These are phyloP conservation scores for Moesziomyces sp. DNA, from an alignment of 1,284 basidiomycete genomes.

Conservation along the genomic window DNA sequence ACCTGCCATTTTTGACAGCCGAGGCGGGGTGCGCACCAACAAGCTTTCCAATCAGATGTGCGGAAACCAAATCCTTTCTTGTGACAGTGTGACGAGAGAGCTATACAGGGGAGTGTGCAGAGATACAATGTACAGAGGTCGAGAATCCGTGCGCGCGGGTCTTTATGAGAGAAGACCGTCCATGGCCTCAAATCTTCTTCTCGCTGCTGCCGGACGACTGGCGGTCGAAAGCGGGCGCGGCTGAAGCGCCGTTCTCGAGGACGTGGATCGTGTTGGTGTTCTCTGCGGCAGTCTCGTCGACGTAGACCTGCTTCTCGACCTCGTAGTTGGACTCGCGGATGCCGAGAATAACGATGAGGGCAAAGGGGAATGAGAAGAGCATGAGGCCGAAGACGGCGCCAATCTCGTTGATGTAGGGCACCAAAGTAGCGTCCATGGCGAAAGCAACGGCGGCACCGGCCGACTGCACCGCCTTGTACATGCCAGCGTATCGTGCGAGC, in stretches of 20 bases:
- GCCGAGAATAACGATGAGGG: slow-evolving; percentile 20
- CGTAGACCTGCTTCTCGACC: slow-evolving; percentile 30
- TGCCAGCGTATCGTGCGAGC: slow-evolving; percentile 52
- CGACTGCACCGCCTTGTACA: slow-evolving; percentile 56
- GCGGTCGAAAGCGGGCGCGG: slow-evolving; percentile 19
- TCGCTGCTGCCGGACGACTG: slow-evolving; percentile 32
- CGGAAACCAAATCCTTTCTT: not conserved
- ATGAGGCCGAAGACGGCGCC: slow-evolving; percentile 33
- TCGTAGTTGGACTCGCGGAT: slow-evolving; percentile 35
- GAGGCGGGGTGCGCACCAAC: no score
- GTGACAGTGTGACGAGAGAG: not conserved
- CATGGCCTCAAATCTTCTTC: slow-evolving; percentile 19
- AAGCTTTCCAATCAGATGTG: not conserved
- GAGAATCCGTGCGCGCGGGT: no score
- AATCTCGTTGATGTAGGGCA: slow-evolving; percentile 42
- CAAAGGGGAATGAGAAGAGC: slow-evolving; percentile 30
- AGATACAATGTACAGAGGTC: not conserved
- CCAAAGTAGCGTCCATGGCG: slow-evolving; percentile 38
- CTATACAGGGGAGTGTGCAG: not conserved
- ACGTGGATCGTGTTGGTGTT: slow-evolving; percentile 22
- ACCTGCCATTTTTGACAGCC: no score
- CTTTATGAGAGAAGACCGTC: not conserved
- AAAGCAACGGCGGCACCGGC: slow-evolving; percentile 52
- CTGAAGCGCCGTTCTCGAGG: slow-evolving; percentile 11
- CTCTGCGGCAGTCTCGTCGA: slow-evolving; percentile 26